These are phyloP conservation scores for Hebeloma cylindrosporum DNA, from an alignment of 768 basidiomycete species.

Conservation along the genomic window DNA sequence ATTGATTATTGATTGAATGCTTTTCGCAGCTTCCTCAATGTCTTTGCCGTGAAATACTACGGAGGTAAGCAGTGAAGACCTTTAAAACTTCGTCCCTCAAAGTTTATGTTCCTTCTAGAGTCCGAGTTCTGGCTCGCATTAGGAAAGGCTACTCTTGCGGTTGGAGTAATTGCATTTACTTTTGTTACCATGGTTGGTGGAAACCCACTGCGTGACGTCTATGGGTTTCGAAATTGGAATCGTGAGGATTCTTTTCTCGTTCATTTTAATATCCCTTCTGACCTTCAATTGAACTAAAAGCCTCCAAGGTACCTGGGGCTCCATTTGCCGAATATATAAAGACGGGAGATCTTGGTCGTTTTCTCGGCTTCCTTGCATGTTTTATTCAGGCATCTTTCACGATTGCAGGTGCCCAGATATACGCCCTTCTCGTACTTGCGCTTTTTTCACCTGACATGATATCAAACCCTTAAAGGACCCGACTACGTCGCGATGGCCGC, in stretches of 20 bases:
- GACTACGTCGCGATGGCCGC: conserved; percentile 61
- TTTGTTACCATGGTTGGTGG: conserved; percentile 63
- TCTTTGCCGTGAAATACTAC: conserved; percentile 51
- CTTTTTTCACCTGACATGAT: conserved; percentile 1
- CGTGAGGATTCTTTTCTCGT: conserved; percentile 28
- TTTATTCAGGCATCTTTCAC: conserved; percentile 63
- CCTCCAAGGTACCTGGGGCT: conserved; percentile 44
- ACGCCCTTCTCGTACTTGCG: background rate
- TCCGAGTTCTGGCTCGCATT: conserved; percentile 57
- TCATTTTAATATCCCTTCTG: background rate
- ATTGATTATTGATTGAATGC: background rate
- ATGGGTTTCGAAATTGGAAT: conserved; percentile 56
- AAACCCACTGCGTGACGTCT: conserved; percentile 52
- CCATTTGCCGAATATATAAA: conserved; percentile 60
- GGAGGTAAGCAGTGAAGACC: conserved; percentile 39
- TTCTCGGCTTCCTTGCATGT: conserved; percentile 64
- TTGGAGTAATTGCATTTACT: conserved; percentile 52
- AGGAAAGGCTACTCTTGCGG: conserved; percentile 49
- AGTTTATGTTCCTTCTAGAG: conserved; percentile 29
- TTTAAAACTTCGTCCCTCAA: background rate
- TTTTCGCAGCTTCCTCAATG: conserved; percentile 45
- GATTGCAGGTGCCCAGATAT: conserved; percentile 47
- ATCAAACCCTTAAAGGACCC: conserved; percentile 32
- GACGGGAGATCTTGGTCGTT: conserved; percentile 53
- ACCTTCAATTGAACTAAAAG: conserved; percentile 24